phyloP scores from a whole-genome alignment of 1,139 yeast species.

The Protomyces macrosporus region DNA sequence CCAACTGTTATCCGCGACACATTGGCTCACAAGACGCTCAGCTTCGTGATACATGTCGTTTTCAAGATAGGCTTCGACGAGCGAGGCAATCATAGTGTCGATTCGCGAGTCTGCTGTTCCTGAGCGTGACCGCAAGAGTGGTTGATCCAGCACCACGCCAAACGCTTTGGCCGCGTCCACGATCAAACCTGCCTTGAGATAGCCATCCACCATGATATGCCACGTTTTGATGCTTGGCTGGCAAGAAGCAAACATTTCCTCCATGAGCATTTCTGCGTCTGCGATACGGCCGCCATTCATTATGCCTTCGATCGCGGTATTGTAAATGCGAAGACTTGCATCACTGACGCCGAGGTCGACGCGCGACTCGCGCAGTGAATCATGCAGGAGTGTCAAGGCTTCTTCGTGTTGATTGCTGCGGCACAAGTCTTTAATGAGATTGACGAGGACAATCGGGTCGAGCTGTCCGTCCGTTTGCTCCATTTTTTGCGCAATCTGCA shows the following conservation, averaged over 20 bases:
- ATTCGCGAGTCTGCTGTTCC: neutral
- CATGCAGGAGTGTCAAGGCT: neutral
- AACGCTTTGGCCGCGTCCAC: neutral
- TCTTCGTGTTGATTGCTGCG: neutral
- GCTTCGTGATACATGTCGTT: slow-evolving; percentile 5
- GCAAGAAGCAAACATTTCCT: slow-evolving; percentile 2
- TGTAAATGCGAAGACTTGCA: neutral
- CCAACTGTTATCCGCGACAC: slow-evolving; percentile 1
- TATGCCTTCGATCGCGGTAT: neutral
- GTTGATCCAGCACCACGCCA: neutral
- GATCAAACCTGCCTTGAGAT: neutral
- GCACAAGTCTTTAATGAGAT: neutral
- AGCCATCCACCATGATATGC: slow-evolving; percentile 11
- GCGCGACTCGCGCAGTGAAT: neutral
- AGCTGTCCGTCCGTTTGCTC: neutral
- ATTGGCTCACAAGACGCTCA: slow-evolving; percentile 3
- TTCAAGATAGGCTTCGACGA: neutral
- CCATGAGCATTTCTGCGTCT: neutral
- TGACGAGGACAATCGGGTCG: neutral
- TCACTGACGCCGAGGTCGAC: neutral
- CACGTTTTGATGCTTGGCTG: slow-evolving; percentile 7
- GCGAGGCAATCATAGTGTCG: neutral
- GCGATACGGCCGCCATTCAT: neutral
- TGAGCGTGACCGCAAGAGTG: neutral
- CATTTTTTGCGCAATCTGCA: neutral